Evolutionary conservation across 768 basidiomycete species (phyloP), one percentile per base, ranked within the genome.

Genomic region (Suillus decipiens): DNA sequence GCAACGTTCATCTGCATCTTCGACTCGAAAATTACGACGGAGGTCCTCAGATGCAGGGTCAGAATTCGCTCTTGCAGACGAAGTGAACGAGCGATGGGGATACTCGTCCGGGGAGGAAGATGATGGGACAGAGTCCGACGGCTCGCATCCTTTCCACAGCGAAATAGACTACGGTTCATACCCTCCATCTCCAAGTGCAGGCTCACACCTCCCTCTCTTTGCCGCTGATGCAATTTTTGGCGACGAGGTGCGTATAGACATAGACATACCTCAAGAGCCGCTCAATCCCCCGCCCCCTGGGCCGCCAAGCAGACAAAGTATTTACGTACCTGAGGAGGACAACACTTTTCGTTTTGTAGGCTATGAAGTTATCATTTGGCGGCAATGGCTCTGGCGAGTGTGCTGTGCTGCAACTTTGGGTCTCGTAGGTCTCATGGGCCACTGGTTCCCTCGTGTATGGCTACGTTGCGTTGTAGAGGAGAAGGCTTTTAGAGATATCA

Each of bases 381-480:
- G 87, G 60, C 78, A 82, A 47, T 80, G 81, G 75, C 66, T 88
- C 3, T 99, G 97, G 96, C 81, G 84, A 66, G 37, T 81, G 12
- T 84, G 84, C 6, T 93, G 92, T 69, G 66, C 92, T 7, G 57
- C 90, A 9, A 86, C 87, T 2, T 76, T 89, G 12, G 96, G 97
- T 5, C 73, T 85, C 5, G 78, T 98, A 24, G 89, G 84, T 12
- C 81, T 99, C 19, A 75, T 96, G 10, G 96, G 95, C 4, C 88
- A 95, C 70, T 99, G 97, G 97, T 88, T 97, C 67, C 97, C 97
- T 61, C 85, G 83, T 6, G 67, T 95, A 33, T 98, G 97, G 97
- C 84, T 99, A 58, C 86, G 86, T 34, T 96, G 90, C 85, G 90
- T 92, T 24, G 86, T 93, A 2, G 82, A 78, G 51, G 93, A 96